Conservation (phyloP, 1,139 yeast genomes). For the Debaryomycetaceae sp. region DNA sequence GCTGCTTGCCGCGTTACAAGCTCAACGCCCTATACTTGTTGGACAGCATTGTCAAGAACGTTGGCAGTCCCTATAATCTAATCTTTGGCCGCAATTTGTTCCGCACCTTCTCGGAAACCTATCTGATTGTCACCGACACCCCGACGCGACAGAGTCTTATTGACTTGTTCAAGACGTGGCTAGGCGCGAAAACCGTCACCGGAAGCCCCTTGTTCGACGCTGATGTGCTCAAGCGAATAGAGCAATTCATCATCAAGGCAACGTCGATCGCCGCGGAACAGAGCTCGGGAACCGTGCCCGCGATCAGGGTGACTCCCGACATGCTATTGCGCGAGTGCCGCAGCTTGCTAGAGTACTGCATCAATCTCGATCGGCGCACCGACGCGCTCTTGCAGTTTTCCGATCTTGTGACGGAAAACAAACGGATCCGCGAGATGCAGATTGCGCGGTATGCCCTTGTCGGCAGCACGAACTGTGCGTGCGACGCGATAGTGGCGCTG, state of each 20-base stretch:
- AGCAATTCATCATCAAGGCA: slow-evolving; percentile 30
- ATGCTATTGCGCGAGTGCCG: slow-evolving; percentile 13
- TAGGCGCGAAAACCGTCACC: slow-evolving; percentile 17
- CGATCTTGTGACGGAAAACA: slow-evolving; percentile 1
- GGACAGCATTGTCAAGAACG: slow-evolving; percentile 33
- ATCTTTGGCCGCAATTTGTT: slow-evolving; percentile 25
- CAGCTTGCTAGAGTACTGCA: slow-evolving; percentile 11
- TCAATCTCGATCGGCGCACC: slow-evolving; percentile 7
- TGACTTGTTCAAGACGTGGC: slow-evolving; percentile 33
- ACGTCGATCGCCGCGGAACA: slow-evolving; percentile 12
- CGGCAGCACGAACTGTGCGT: slow-evolving; percentile 19
- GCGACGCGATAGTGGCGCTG: slow-evolving; percentile 12
- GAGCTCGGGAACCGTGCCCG: not conserved
- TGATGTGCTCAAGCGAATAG: slow-evolving; percentile 20
- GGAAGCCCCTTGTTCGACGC: slow-evolving; percentile 29
- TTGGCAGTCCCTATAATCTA: slow-evolving; percentile 34
- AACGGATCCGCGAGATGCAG: slow-evolving; percentile 8
- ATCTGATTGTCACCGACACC: slow-evolving; percentile 28
- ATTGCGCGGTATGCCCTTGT: slow-evolving; percentile 20
- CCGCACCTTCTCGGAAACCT: slow-evolving; percentile 27
- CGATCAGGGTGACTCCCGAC: slow-evolving; percentile 7
- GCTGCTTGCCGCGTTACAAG: slow-evolving; percentile 30
- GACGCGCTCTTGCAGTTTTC: not conserved
- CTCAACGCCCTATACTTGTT: slow-evolving; percentile 27
- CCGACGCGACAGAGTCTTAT: slow-evolving; percentile 26